Evolutionary conservation across 2,329 filamentous ascomycete genomes (phyloP), one percentile per base, ranked within the genome.

Genomic region (Paradendryphiella salina): DNA sequence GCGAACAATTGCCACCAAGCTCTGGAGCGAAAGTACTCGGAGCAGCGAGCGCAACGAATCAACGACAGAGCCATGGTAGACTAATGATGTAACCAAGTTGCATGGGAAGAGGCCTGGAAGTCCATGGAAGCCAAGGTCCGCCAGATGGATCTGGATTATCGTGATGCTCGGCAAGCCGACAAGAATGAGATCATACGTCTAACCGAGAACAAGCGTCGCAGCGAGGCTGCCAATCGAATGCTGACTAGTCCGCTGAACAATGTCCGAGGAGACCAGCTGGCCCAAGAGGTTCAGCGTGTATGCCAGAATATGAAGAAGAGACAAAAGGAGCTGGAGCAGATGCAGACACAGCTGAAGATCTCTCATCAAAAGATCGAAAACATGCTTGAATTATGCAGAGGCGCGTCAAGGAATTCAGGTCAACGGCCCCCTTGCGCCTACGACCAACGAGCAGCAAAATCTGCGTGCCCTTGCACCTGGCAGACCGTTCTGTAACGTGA

Each of bases 41-140:
- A 46, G 10, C 41, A 50, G n/a, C 35, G 13, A 5, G 10, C 11
- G 17, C 47, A 50, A 14, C 35, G 41, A 1, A 6, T 40, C 3
- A 46, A 45, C 2, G 41, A 50, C n/a, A 50, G 46, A 21, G 29
- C 4, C 10, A 11, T 50, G 11, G 15, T 40, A 10, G 35, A 50
- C 4, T 8, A 23, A 6, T 45, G 29, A 3, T 45, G 4, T 8
- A 17, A 39, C 17, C 28, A 50, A 8, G 35, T 33, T 13, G 3
- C 13, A 20, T 32, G 38, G 38, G 28, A 41, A 15, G 21, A 43
- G n/a, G n/a, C 31, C 9, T 11, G 23, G 5, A 21, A 35, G 10
- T n/a, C 10, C 2, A 13, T 35, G 40, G n/a, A 28, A 29, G 31
- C 18, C 8, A 10, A 43, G 3, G 9, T n/a, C 13, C 2, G 13